phyloP scores from a whole-genome alignment of 306 rosid genomes.

The Vigna unguiculata region DNA sequence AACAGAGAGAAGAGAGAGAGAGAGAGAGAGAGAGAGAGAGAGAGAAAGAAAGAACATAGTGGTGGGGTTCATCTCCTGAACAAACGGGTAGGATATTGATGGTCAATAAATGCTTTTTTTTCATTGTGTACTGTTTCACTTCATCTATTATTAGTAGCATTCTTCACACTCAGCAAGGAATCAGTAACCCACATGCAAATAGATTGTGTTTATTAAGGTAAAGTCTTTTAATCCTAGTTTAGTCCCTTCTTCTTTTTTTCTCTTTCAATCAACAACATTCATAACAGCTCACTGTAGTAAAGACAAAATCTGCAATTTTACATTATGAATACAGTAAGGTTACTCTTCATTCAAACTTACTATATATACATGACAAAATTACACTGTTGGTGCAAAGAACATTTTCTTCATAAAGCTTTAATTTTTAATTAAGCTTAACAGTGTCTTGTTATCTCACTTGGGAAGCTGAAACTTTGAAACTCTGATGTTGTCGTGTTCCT shows the following conservation, averaged over 20 bases:
- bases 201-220: background rate
- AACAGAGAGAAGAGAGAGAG: background rate
- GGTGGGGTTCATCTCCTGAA: constrained; percentile 60
- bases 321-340: background rate
- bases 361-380: too few relatives aligned
- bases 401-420: too few relatives aligned
- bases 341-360: background rate
- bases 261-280: background rate
- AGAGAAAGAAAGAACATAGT: constrained; percentile 42
- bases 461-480: too few relatives aligned
- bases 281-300: background rate
- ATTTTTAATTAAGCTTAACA: too few relatives aligned
- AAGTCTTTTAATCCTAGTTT: background rate
- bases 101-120: constrained; percentile 55
- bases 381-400: background rate
- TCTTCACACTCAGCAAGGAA: constrained; percentile 40
- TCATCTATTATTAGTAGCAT: constrained; percentile 34
- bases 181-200: constrained; percentile 42
- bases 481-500: too few relatives aligned
- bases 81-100: constrained; percentile 61
- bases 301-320: constrained; percentile 3
- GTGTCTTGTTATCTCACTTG: too few relatives aligned
- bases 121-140: constrained; percentile 44
- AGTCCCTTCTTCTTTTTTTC: background rate
- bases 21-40: constrained; percentile 25